A percentile compares a stretch with the other conserved stretches of the same genome.
These are phyloP conservation scores for Limonium bicolor DNA, from an alignment of 148 eudicot genomes.

Conservation along the genomic window DNA sequence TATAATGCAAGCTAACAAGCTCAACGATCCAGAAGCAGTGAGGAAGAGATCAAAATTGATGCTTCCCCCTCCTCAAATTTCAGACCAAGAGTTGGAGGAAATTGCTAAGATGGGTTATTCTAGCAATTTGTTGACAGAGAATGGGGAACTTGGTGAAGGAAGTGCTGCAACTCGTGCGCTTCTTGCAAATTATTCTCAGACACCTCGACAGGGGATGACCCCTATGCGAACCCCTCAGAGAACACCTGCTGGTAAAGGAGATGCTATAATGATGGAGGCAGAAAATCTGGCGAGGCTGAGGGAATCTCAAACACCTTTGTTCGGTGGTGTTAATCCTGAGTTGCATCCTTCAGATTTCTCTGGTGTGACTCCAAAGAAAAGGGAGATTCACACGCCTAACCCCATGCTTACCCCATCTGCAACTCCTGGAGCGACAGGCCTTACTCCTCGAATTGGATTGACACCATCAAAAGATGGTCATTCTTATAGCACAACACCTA, in stretches of 20 bases:
- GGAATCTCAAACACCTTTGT: slow-evolving; percentile 87
- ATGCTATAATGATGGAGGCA: slow-evolving; percentile 99
- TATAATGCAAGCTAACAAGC: slow-evolving; percentile 91
- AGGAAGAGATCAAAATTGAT: slow-evolving; percentile 79
- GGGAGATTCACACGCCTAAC: slow-evolving; percentile 87
- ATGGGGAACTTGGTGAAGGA: slow-evolving; percentile 76
- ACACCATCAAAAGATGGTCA: slow-evolving; percentile 76
- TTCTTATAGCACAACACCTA: slow-evolving; percentile 74
- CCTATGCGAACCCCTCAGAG: slow-evolving; percentile 93
- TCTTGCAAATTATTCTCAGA: slow-evolving; percentile 79
- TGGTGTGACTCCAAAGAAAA: slow-evolving; percentile 95
- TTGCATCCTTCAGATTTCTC: slow-evolving; percentile 97
- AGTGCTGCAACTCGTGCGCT: slow-evolving; percentile 95
- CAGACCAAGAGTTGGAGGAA: slow-evolving; percentile 88
- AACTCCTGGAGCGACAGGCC: slow-evolving; percentile 66
- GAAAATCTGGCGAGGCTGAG: slow-evolving; percentile 79
- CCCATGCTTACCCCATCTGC: slow-evolving; percentile 73
- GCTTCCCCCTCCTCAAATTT: slow-evolving; percentile 95
- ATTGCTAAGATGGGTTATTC: slow-evolving; percentile 86
- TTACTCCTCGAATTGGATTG: slow-evolving; percentile 83
- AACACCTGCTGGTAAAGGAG: slow-evolving; percentile 94
- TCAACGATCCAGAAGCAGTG: slow-evolving; percentile 91
- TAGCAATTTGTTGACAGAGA: slow-evolving; percentile 55
- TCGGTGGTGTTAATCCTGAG: slow-evolving; percentile 94
- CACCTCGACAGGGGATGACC: slow-evolving; percentile 90